Evolutionary conservation across 139 green algal species (phyloP), one percentile per base, ranked within the genome.

Genomic region (Desmodesmus armatus): DNA sequence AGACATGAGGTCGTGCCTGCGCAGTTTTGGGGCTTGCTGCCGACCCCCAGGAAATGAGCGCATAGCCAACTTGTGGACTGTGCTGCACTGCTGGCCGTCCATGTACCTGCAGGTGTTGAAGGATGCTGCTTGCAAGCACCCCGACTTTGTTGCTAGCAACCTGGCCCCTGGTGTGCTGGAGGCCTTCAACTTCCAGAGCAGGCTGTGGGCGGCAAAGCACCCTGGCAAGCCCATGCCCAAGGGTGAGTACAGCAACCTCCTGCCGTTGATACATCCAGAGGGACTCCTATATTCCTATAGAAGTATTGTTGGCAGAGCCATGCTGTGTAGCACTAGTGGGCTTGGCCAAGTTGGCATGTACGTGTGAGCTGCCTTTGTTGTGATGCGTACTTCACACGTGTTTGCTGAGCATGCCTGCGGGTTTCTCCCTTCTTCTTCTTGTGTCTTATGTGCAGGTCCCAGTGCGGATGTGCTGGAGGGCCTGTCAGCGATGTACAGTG

Each of bases 111-210:
- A 74, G 44, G 72, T 82, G 33, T 60, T 87, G 31, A 40, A 75
- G 31, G 35, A 13, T 19, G 62, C 72, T 27, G 74, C 69, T 17
- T 79, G 74, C 1, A 90, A 89, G 74, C 77, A 88, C 6, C 0
- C 47, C 4, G 80, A 88, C 7, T 79, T 84, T 19, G 33, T 92
- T 5, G n/a, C 73, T 25, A 78, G 31, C 60, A 40, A 71, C 23
- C 44, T 93, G 65, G 47, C 80, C 3, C 72, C 72, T 35, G 92
- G 93, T 44, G 71, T 96, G 23, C 62, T 39, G 5, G 63, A 89
- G 49, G 88, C 89, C 6, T 92, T 86, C 60, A 33, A 27, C 62
- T 92, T 96, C 78, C 91, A 93, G 39, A 39, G 60, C n/a, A 74
- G 82, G 49, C 85, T 93, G 60, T 87, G 78, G 39, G 55, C 69